These are phyloP conservation scores for Otatea glauca DNA, from an alignment of 176 grass and related monocot genomes.

Conservation along the genomic window DNA sequence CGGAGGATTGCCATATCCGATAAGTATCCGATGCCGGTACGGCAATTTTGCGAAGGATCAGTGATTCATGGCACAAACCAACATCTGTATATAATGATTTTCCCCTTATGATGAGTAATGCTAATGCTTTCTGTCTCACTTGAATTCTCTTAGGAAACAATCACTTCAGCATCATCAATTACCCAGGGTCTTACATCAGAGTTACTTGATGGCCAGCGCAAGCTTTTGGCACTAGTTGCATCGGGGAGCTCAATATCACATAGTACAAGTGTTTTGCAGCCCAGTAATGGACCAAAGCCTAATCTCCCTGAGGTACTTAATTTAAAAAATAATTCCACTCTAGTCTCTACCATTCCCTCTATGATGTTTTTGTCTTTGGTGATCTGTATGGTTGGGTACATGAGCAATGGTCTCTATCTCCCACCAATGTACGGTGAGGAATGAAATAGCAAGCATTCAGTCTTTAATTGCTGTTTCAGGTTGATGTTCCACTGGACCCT, in stretches of 20 bases:
- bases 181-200: slow-evolving; percentile 72
- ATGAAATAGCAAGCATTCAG: slow-evolving; percentile 6
- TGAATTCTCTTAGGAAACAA: slow-evolving; percentile 68
- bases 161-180: slow-evolving; percentile 76
- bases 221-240: slow-evolving; percentile 77
- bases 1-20: too few species aligned
- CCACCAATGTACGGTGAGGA: slow-evolving; percentile 1
- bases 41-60: too few species aligned
- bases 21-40: too few species aligned
- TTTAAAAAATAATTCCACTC: not conserved
- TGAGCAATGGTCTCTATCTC: not conserved
- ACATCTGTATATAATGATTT: not conserved
- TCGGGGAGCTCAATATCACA: slow-evolving; percentile 52
- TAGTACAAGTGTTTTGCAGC: slow-evolving; percentile 54
- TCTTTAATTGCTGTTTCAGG: slow-evolving; percentile 55
- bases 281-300: slow-evolving; percentile 59
- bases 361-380: not conserved
- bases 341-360: not conserved
- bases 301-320: slow-evolving; percentile 65
- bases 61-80: not conserved
- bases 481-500: slow-evolving; percentile 70
- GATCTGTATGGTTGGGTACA: not conserved
- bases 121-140: slow-evolving; percentile 34
- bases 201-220: slow-evolving; percentile 83
- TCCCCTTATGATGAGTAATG: not conserved